Evolutionary conservation across 2,329 filamentous ascomycete genomes (phyloP).

Genomic region (Hymenoscyphus fructigenus): DNA sequence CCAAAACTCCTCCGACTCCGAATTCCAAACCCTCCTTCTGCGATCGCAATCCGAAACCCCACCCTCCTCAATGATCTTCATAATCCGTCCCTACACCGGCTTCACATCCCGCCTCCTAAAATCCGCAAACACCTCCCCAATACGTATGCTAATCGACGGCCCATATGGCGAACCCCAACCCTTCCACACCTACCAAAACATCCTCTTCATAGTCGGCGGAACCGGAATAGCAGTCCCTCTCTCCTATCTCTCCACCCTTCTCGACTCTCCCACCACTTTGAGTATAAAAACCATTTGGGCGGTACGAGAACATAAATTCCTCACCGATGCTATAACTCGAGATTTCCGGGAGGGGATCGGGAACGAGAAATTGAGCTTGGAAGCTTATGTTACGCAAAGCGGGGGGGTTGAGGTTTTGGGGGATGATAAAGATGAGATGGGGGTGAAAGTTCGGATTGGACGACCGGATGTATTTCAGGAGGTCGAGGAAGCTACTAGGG

Average conservation of each 20-base stretch:
- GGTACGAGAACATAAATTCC: slow-evolving; percentile 43
- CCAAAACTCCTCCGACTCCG: slow-evolving; percentile 37
- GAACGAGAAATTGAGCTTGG: background rate
- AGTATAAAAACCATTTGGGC: slow-evolving; percentile 43
- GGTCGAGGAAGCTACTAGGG: background rate
- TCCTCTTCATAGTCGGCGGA: slow-evolving; percentile 47
- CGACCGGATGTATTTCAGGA: background rate
- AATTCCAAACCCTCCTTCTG: slow-evolving; percentile 14
- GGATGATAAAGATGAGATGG: background rate
- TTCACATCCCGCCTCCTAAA: slow-evolving; percentile 42
- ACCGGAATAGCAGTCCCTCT: slow-evolving; percentile 46
- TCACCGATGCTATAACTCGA: slow-evolving; percentile 36
- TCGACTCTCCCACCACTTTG: slow-evolving; percentile 40
- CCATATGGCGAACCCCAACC: slow-evolving; percentile 44
- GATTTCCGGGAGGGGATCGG: slow-evolving; percentile 33
- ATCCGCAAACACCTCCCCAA: slow-evolving; percentile 24
- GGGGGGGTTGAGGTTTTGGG: background rate
- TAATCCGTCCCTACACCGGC: slow-evolving; percentile 48
- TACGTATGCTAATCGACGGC: slow-evolving; percentile 45
- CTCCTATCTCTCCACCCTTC: slow-evolving; percentile 38
- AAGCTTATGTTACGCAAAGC: background rate
- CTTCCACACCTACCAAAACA: slow-evolving; percentile 40
- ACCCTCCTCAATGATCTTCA: slow-evolving; percentile 40
- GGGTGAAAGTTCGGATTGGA: background rate
- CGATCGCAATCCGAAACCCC: background rate